Percentiles rank a stretch among this genome's conserved stretches.
These are phyloP conservation scores for Xylaria venustula DNA, from an alignment of 495 filamentous ascomycete species.

Conservation along the genomic window DNA sequence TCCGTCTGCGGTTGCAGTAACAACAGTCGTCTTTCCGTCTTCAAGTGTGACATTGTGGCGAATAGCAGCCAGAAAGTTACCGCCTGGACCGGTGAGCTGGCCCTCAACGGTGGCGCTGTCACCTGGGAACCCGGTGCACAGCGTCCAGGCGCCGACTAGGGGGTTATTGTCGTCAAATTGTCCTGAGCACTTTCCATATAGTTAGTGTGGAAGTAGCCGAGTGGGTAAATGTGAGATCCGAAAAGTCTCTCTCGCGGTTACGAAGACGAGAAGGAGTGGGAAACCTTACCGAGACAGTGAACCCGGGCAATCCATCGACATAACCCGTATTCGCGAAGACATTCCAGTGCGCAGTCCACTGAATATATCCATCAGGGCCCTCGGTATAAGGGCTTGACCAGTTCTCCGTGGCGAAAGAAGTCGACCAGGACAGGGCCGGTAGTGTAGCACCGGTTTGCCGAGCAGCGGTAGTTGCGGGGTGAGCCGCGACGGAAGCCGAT, in stretches of 20 bases:
- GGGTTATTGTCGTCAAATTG: not conserved
- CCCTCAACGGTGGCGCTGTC: not conserved
- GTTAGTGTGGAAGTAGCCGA: not conserved
- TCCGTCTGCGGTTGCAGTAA: not conserved
- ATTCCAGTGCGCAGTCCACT: not conserved
- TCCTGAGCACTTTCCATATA: not conserved
- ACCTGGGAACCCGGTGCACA: not conserved
- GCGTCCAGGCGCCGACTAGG: not conserved
- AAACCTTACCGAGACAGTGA: not conserved
- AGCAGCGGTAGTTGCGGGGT: not conserved
- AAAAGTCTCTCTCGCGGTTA: too few relatives aligned
- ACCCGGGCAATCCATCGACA: not conserved
- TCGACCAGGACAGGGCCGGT: not conserved
- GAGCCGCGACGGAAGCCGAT: not conserved
- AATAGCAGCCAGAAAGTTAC: not conserved
- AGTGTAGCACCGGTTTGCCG: not conserved
- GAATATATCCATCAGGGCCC: not conserved
- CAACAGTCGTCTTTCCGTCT: not conserved
- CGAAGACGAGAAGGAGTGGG: not conserved
- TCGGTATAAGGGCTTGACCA: not conserved
- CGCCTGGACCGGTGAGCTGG: not conserved
- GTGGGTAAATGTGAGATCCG: not conserved
- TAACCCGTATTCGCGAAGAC: not conserved
- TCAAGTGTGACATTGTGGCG: not conserved
- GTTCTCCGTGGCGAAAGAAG: not conserved